Evolutionary conservation across 139 green algal genomes (phyloP).

Genomic region (Chlamydomonas urium): DNA sequence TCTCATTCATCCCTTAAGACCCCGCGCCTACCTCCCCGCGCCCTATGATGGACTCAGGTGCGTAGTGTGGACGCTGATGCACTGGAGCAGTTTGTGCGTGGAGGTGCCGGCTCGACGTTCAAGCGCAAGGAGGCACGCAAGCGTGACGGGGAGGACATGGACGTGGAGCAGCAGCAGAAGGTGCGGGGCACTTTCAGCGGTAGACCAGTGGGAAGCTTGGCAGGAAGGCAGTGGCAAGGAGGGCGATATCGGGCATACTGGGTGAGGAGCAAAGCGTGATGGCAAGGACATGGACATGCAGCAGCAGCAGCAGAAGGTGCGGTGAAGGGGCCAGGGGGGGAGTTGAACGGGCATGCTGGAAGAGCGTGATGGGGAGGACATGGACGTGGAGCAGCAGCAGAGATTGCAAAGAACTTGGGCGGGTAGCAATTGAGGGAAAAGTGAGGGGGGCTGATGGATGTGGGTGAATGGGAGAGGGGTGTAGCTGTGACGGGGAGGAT

Average conservation of each 20-base stretch:
- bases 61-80: constrained; percentile 43
- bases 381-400: neutral
- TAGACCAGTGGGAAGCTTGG: neutral
- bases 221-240: neutral
- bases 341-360: neutral
- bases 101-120: constrained; percentile 3
- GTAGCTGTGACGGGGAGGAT: neutral
- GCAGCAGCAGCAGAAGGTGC: neutral
- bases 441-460: neutral
- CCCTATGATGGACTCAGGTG: neutral
- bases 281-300: neutral
- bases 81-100: constrained; percentile 46
- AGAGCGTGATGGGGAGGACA: constrained; percentile 14
- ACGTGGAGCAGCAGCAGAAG: constrained; percentile 9
- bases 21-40: too few species aligned
- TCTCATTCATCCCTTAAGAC: too few species aligned
- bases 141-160: constrained; percentile 17
- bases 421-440: too few species aligned
- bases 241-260: too few species aligned
- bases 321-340: neutral
- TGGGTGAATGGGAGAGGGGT: neutral
- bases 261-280: too few species aligned
- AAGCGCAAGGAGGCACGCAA: neutral
- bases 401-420: neutral
- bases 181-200: neutral